These are phyloP conservation scores for Gnomoniopsis sp. DNA, from an alignment of 2,329 filamentous ascomycete species.

Conservation along the genomic window DNA sequence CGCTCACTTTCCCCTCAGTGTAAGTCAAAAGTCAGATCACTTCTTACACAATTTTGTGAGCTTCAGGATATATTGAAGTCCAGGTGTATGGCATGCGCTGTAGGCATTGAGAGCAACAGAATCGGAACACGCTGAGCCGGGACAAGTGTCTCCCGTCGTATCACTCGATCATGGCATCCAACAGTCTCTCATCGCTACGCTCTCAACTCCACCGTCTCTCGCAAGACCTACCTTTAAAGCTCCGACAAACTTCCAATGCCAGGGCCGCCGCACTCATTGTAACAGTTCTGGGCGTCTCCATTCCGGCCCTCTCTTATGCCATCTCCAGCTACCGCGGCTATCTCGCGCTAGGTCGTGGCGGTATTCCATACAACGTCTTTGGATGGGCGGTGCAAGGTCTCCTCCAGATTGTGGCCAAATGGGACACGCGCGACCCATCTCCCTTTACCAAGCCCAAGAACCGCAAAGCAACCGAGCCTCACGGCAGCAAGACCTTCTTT, in stretches of 20 bases:
- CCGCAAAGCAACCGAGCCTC: slow-evolving; percentile 24
- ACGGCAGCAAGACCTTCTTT: slow-evolving; percentile 24
- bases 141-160: not conserved
- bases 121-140: no score
- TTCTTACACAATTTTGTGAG: no score
- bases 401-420: slow-evolving; percentile 30
- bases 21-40: no score
- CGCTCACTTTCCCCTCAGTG: no score
- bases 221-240: not conserved
- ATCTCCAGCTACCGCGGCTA: slow-evolving; percentile 35
- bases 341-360: slow-evolving; percentile 40
- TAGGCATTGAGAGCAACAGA: no score
- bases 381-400: slow-evolving; percentile 38
- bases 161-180: not conserved
- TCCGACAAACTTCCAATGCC: slow-evolving; percentile 1
- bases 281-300: slow-evolving; percentile 5
- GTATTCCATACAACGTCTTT: slow-evolving; percentile 37
- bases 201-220: slow-evolving; percentile 5
- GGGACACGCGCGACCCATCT: slow-evolving; percentile 29
- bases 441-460: slow-evolving; percentile 23
- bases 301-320: slow-evolving; percentile 22
- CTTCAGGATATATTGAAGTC: no score
- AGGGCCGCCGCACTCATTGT: slow-evolving; percentile 7
- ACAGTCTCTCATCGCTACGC: not conserved
- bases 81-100: no score